Conservation (phyloP, 1,139 yeast genomes). For the Eremothecium cymbalariae region DNA sequence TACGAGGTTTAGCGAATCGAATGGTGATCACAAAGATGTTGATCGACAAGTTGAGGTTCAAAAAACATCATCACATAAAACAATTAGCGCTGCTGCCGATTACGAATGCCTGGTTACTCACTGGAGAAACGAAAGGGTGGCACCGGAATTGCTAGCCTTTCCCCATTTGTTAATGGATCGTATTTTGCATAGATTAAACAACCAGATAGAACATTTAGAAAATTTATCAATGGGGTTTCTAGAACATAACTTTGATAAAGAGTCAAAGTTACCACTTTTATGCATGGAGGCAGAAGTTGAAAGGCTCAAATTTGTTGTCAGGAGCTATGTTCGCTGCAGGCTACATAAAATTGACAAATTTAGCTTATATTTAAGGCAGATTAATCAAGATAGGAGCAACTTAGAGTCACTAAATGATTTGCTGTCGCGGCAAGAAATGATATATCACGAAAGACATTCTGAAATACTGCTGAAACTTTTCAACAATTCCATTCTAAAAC, state of each 20-base stretch:
- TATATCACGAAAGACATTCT: slow-evolving; percentile 59
- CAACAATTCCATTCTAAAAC: slow-evolving; percentile 55
- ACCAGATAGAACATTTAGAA: slow-evolving; percentile 67
- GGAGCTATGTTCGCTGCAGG: slow-evolving; percentile 75
- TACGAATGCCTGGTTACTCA: slow-evolving; percentile 44
- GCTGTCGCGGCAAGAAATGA: slow-evolving; percentile 53
- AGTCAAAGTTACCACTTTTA: slow-evolving; percentile 71
- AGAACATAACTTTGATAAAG: slow-evolving; percentile 30
- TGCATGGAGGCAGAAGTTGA: slow-evolving; percentile 89
- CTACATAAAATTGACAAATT: slow-evolving; percentile 63
- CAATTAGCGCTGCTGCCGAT: slow-evolving; percentile 21
- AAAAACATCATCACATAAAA: slow-evolving; percentile 11
- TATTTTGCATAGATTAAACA: slow-evolving; percentile 50
- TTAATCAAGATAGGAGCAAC: slow-evolving; percentile 16
- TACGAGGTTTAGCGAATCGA: slow-evolving; percentile 6
- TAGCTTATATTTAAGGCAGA: slow-evolving; percentile 44
- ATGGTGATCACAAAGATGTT: slow-evolving; percentile 13
- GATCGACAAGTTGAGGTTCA: slow-evolving; percentile 18
- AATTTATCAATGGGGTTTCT: slow-evolving; percentile 45
- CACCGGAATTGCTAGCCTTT: slow-evolving; percentile 76
- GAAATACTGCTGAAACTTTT: slow-evolving; percentile 57
- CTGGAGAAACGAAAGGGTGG: slow-evolving; percentile 78
- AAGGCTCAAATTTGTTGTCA: slow-evolving; percentile 66
- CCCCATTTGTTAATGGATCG: slow-evolving; percentile 51
- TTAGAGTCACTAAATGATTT: slow-evolving; percentile 18